Conservation (phyloP, 2,329 filamentous ascomycete species). For the Aspergillus sp. region DNA sequence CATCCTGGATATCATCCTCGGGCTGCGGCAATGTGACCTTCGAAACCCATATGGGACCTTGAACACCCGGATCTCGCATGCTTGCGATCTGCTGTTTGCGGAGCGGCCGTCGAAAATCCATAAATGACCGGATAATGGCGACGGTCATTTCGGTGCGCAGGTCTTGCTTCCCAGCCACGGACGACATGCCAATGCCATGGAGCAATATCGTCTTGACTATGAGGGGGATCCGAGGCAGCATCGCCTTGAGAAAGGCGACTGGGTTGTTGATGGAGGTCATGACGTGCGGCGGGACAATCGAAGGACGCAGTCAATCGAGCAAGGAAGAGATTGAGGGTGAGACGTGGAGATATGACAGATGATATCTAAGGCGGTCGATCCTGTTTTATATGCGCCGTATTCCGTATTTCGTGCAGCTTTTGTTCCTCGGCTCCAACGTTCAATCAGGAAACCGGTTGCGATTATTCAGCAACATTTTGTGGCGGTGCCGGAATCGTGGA, state of each 20-base stretch:
- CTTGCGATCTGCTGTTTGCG: constrained; percentile 58
- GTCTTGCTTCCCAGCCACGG: constrained; percentile 69
- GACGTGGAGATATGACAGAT: too few species aligned
- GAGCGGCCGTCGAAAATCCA: constrained; percentile 49
- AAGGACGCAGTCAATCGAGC: too few species aligned
- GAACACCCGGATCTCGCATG: constrained; percentile 59
- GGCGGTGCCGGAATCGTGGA: too few species aligned
- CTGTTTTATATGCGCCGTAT: too few species aligned
- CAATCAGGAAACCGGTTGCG: too few species aligned
- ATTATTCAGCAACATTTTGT: too few species aligned
- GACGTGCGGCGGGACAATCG: too few species aligned
- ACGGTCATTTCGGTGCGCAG: constrained; percentile 67
- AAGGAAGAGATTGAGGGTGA: too few species aligned
- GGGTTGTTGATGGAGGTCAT: constrained; percentile 21
- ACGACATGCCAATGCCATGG: constrained; percentile 56
- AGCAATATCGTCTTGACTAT: constrained; percentile 37
- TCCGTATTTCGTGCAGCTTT: too few species aligned
- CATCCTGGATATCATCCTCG: constrained; percentile 38
- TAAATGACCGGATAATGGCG: constrained; percentile 61
- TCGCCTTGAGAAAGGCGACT: constrained; percentile 27
- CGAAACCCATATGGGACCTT: constrained; percentile 75
- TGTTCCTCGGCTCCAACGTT: too few species aligned
- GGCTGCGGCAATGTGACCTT: constrained; percentile 59
- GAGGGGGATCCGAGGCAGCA: constrained; percentile 36
- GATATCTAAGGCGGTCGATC: too few species aligned